Evolutionary conservation across 805 yeast species (phyloP), one percentile per base, ranked within the genome.

Genomic region (Ogataea methylovora): DNA sequence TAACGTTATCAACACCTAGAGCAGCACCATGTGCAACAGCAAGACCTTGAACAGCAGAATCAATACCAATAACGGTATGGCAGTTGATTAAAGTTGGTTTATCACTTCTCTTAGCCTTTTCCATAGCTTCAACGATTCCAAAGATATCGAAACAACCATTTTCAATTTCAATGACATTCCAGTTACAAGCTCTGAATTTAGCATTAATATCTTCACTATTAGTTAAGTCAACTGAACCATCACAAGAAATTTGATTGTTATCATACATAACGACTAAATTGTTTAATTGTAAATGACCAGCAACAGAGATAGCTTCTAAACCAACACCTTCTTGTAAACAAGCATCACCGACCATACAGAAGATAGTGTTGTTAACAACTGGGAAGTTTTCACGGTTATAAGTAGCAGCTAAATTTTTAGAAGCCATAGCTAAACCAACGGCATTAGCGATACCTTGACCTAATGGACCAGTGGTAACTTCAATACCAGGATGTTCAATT

Each of bases 371-470:
- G 22, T 44, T 38, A 18, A 60, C 49, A 20, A 62, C 53, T 5
- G 45, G 45, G 36, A 39, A 57, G 4, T 46, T 54, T 15, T 59
- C 59, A 39, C 45, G 48, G 50, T 63, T 63, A 40, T 54, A 62
- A 17, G 50, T 52, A 9, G 57, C 63, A 10, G 36, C 51, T 33
- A 62, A 45, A 31, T 61, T 56, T 36, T 60, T 60, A 6, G 52
- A 30, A 17, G 67, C 67, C 17, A 61, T 49, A 5, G 67, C 68
- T 32, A 62, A 35, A 10, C 67, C 67, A 12, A 63, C 64, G 10
- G 63, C 54, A 39, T 62, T 62, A 17, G 67, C 46, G 19, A 62
- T 49, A 33, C 67, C 67, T 45, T 62, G 67, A n/a, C 68, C 68
- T 23, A 62, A 40, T n/a, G 65, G 61, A 18, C 66, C 67, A 9